These are phyloP conservation scores for Pseudopediastrum boryanum DNA, from an alignment of 139 green algal species.

Conservation along the genomic window DNA sequence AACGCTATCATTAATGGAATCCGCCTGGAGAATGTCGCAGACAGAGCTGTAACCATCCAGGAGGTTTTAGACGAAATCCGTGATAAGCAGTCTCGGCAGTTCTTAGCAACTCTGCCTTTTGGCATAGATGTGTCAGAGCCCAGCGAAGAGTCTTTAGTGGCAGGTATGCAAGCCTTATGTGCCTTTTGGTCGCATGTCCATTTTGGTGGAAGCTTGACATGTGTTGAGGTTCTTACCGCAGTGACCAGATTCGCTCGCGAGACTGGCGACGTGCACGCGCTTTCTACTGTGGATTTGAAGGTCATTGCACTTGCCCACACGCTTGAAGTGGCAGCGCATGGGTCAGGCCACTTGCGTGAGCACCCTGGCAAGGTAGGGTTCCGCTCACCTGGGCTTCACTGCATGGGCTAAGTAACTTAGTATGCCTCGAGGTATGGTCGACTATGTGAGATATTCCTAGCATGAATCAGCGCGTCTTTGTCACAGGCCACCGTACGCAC, in stretches of 20 bases:
- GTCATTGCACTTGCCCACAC: constrained; percentile 84
- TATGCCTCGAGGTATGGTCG: background rate
- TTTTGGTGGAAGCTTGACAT: background rate
- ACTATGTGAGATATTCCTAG: background rate
- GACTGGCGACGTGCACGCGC: constrained; percentile 85
- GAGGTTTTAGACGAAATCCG: constrained; percentile 83
- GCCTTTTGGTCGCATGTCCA: background rate
- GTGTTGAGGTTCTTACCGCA: constrained; percentile 44
- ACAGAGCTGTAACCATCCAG: constrained; percentile 72
- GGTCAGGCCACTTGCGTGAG: constrained; percentile 61
- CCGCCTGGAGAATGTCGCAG: constrained; percentile 56
- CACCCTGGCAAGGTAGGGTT: constrained; percentile 57
- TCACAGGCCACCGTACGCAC: constrained; percentile 12
- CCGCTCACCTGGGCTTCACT: background rate
- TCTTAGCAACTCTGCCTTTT: constrained; percentile 68
- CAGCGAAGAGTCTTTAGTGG: constrained; percentile 69
- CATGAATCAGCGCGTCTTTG: background rate
- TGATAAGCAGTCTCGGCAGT: constrained; percentile 73
- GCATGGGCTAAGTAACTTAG: background rate
- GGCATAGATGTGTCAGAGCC: constrained; percentile 69
- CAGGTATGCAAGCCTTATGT: constrained; percentile 50
- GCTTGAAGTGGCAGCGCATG: constrained; percentile 77
- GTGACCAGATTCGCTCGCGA: constrained; percentile 83
- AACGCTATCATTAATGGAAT: constrained; percentile 88
- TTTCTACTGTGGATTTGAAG: constrained; percentile 83